Conservation (phyloP, 345 rosid genomes). For the Turnera subulata region DNA sequence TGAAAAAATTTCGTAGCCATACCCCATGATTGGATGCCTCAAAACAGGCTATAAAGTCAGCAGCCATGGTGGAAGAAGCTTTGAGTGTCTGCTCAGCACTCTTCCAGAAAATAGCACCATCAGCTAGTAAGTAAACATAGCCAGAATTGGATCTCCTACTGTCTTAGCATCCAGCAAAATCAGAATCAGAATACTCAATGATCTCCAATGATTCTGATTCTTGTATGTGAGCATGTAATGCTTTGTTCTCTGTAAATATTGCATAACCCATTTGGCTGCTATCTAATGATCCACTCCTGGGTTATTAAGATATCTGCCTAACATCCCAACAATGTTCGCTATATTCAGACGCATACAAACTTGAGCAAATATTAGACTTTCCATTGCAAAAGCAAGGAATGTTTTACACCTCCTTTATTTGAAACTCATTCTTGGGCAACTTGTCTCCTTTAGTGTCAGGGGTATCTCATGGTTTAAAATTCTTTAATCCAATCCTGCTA, state of each 20-base stretch:
- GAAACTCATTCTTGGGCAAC: neutral
- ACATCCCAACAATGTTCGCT: neutral
- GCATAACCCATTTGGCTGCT: neutral
- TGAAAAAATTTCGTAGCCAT: conserved; percentile 1
- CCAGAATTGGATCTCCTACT: neutral
- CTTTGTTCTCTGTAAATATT: too few relatives aligned
- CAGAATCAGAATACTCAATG: neutral
- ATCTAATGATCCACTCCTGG: neutral
- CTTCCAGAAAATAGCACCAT: neutral
- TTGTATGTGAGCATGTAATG: neutral
- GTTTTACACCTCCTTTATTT: neutral
- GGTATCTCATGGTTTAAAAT: neutral
- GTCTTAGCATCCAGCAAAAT: conserved; percentile 11
- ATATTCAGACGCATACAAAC: neutral
- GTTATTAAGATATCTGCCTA: neutral
- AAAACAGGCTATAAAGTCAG: neutral
- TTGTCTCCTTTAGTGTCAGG: neutral
- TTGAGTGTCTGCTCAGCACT: neutral
- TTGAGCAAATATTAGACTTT: neutral
- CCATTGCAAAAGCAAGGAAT: neutral
- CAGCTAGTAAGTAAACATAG: neutral
- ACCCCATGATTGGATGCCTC: conserved; percentile 1
- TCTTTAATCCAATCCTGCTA: neutral
- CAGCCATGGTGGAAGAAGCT: neutral
- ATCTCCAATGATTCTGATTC: neutral